A percentile compares a stretch with the other conserved stretches of the same genome.
Evolutionary conservation across 495 filamentous ascomycete species (phyloP).

Genomic region (Umbilicaria muhlenbergii): DNA sequence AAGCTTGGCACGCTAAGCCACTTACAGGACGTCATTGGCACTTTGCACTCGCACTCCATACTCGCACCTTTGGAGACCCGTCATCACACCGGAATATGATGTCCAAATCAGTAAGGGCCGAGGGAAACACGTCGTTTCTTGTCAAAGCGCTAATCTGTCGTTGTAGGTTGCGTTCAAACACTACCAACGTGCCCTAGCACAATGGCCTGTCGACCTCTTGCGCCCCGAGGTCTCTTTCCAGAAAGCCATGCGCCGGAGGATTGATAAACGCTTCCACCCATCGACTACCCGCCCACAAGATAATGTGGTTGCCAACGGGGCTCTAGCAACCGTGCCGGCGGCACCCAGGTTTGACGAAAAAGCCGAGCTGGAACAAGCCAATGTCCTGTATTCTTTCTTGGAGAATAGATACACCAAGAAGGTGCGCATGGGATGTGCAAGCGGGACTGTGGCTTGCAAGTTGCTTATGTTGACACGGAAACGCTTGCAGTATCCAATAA

Average conservation of each 20-base stretch:
- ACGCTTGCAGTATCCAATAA: conserved; percentile 43
- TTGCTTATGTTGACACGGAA: background rate
- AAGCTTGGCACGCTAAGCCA: too few relatives aligned
- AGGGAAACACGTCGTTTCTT: background rate
- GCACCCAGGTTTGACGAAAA: conserved; percentile 15
- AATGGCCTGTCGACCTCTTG: conserved; percentile 66
- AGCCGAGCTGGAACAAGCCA: conserved; percentile 38
- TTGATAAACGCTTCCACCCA: conserved; percentile 23
- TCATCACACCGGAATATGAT: background rate
- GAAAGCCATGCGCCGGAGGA: conserved; percentile 44
- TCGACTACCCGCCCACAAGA: conserved; percentile 3
- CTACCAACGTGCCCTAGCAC: conserved; percentile 50
- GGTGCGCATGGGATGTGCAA: conserved; percentile 16
- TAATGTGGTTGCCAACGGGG: conserved; percentile 10
- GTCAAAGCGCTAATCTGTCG: conserved; percentile 9
- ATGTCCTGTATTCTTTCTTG: conserved; percentile 60
- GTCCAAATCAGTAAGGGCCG: conserved; percentile 7
- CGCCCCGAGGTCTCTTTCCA: conserved; percentile 68
- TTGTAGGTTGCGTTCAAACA: conserved; percentile 30
- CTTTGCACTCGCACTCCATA: too few relatives aligned
- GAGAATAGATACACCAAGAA: conserved; percentile 54
- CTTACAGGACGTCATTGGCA: too few relatives aligned
- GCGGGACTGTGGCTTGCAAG: background rate
- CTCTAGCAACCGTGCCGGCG: conserved; percentile 10
- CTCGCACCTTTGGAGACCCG: too few relatives aligned